A percentile compares a stretch with the other conserved stretches of the same genome.
These are phyloP conservation scores for Leishmania tropica DNA, from an alignment of 208 protist genomes.

Conservation along the genomic window DNA sequence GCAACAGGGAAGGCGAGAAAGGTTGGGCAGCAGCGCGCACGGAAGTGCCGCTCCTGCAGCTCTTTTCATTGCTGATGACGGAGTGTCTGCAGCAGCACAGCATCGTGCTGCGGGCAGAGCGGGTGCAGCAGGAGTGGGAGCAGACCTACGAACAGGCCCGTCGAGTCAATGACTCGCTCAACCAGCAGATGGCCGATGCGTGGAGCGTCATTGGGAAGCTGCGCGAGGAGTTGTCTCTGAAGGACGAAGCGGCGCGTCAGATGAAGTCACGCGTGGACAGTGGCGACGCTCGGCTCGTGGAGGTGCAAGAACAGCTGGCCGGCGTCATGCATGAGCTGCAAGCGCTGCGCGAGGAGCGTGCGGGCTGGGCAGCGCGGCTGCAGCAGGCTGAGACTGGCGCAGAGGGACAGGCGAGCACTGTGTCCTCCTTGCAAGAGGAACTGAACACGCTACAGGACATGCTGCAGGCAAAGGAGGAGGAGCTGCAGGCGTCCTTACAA, in stretches of 20 bases:
- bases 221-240: slow-evolving; percentile 60
- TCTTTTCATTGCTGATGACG: slow-evolving; percentile 41
- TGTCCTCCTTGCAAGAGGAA: slow-evolving; percentile 40
- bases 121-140: slow-evolving; percentile 77
- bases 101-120: slow-evolving; percentile 21
- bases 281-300: slow-evolving; percentile 30
- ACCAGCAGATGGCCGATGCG: slow-evolving; percentile 65
- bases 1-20: background rate
- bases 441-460: slow-evolving; percentile 40
- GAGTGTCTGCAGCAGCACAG: slow-evolving; percentile 42
- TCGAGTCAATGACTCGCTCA: slow-evolving; percentile 66
- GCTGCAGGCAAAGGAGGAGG: slow-evolving; percentile 32
- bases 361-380: slow-evolving; percentile 22
- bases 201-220: slow-evolving; percentile 57
- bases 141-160: slow-evolving; percentile 80
- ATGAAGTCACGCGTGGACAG: slow-evolving; percentile 40
- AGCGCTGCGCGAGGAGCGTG: slow-evolving; percentile 52
- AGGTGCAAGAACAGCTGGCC: slow-evolving; percentile 36
- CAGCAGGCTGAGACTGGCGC: slow-evolving; percentile 13
- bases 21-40: background rate
- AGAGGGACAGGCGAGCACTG: slow-evolving; percentile 16
- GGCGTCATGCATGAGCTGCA: slow-evolving; percentile 40
- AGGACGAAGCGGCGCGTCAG: slow-evolving; percentile 35
- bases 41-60: slow-evolving; percentile 34
- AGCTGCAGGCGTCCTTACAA: slow-evolving; percentile 26